These are phyloP conservation scores for Beta lomatogona DNA, from an alignment of 179 eudicot genomes.

Conservation along the genomic window DNA sequence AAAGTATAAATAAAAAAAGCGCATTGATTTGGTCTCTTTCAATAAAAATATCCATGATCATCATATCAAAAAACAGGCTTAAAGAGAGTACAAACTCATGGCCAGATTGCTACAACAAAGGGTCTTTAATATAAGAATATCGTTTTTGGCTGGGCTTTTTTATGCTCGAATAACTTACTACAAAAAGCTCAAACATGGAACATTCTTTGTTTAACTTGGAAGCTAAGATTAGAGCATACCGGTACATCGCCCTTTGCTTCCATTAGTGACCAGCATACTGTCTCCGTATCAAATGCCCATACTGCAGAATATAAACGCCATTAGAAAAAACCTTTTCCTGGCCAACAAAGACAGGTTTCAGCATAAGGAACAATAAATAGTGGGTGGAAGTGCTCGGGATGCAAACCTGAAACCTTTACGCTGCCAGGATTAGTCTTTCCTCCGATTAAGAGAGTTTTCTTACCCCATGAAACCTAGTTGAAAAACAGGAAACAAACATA, in stretches of 20 bases:
- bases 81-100: background rate
- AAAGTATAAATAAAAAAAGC: too few species aligned
- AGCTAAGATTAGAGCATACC: conserved; percentile 45
- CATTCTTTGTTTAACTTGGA: background rate
- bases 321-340: background rate
- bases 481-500: conserved; percentile 10
- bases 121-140: background rate
- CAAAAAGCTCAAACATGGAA: background rate
- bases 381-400: background rate
- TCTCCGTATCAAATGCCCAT: conserved; percentile 93
- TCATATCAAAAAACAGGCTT: background rate
- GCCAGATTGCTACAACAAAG: background rate
- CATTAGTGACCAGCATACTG: conserved; percentile 94
- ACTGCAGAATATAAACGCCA: conserved; percentile 46
- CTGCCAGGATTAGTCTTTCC: conserved; percentile 78
- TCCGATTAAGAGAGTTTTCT: conserved; percentile 86
- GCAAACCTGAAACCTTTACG: conserved; percentile 80
- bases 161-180: background rate
- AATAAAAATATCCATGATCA: background rate
- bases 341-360: background rate
- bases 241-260: conserved; percentile 97
- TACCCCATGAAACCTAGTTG: conserved; percentile 87
- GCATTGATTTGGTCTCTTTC: too few species aligned
- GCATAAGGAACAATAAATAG: conserved; percentile 11
- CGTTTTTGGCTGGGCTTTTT: background rate